phyloP scores from a whole-genome alignment of 805 yeast species.

The Saturnispora hagleri region DNA sequence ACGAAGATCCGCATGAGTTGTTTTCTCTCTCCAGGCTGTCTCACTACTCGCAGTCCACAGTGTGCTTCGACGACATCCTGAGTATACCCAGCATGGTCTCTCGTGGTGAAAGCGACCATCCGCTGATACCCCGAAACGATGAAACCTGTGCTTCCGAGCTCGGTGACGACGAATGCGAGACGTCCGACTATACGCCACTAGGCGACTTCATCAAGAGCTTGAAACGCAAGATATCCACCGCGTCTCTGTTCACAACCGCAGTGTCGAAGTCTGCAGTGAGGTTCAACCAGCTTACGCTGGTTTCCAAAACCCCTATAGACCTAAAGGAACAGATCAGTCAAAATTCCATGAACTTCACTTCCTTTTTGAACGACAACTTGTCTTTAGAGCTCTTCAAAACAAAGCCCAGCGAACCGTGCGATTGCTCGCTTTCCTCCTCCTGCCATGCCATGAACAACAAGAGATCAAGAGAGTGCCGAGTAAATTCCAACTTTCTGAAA shows the following conservation, averaged over 20 bases:
- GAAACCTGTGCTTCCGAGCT: neutral
- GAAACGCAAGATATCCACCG: neutral
- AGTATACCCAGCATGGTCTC: neutral
- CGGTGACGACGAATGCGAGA: neutral
- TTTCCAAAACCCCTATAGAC: neutral
- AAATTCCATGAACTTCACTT: neutral
- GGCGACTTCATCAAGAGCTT: neutral
- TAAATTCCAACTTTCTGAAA: slow-evolving; percentile 40
- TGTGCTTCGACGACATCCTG: neutral
- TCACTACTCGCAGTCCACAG: neutral
- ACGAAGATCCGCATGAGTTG: neutral
- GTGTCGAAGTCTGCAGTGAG: neutral
- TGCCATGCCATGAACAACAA: neutral
- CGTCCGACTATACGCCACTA: neutral
- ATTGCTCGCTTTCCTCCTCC: neutral
- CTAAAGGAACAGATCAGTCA: neutral
- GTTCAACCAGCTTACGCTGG: neutral
- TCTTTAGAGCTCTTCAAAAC: neutral
- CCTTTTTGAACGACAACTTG: slow-evolving; percentile 2
- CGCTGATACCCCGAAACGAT: neutral
- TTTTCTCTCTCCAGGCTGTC: neutral
- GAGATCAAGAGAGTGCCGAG: slow-evolving; percentile 36
- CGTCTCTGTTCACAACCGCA: neutral
- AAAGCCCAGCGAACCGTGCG: neutral
- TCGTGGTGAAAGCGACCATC: neutral